phyloP scores from a whole-genome alignment of 306 rosid genomes.

The Quercus suber region DNA sequence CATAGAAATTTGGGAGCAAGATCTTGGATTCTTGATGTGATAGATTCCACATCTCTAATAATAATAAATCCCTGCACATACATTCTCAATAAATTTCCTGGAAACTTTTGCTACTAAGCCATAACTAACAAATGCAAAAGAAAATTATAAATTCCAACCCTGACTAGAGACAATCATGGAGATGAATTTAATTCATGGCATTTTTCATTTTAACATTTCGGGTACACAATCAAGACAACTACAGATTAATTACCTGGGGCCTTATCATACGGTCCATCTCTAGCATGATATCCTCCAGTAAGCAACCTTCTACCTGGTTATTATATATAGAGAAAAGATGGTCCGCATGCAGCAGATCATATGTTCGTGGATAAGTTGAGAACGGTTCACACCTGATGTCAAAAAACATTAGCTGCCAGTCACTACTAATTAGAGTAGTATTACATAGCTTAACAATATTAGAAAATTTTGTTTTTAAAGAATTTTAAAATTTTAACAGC shows the following conservation, averaged over 20 bases:
- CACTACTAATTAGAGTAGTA: not conserved
- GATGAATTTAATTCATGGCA: not conserved
- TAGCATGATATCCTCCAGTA: conserved; percentile 78
- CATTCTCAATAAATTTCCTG: not conserved
- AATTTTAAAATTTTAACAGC: too few relatives aligned
- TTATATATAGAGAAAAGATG: conserved; percentile 72
- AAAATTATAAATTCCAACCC: not conserved
- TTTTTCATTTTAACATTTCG: conserved; percentile 3
- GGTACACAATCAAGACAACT: not conserved
- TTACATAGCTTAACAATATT: not conserved
- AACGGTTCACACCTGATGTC: conserved; percentile 83
- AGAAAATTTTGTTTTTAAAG: not conserved
- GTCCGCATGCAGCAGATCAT: conserved; percentile 80
- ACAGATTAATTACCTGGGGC: conserved; percentile 60
- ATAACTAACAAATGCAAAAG: not conserved
- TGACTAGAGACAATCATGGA: not conserved
- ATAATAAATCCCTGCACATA: conserved; percentile 72
- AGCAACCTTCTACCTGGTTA: conserved; percentile 52
- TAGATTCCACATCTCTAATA: conserved; percentile 61
- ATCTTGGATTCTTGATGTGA: conserved; percentile 57
- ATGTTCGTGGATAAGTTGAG: conserved; percentile 91
- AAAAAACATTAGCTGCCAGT: conserved; percentile 26
- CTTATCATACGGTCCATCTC: conserved; percentile 91
- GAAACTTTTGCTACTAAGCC: not conserved
- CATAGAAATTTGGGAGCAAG: conserved; percentile 69